These are phyloP conservation scores for Citrus medica DNA, from an alignment of 345 rosid species.

Conservation along the genomic window DNA sequence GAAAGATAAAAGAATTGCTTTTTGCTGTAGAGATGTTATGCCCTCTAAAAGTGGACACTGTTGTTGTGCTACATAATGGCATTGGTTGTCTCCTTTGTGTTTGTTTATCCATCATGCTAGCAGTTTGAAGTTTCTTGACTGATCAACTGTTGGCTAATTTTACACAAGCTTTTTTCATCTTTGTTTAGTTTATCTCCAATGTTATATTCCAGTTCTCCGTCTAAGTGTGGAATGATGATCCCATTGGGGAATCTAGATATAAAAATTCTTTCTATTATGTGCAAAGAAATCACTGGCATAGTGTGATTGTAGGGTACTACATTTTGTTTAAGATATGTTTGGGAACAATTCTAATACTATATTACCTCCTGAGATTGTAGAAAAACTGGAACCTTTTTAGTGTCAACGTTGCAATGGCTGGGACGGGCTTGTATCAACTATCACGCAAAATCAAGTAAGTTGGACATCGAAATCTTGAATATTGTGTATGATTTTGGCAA, in stretches of 20 bases:
- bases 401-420: conserved; percentile 36
- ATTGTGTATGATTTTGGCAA: not conserved
- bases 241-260: too few relatives aligned
- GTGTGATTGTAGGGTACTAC: not conserved
- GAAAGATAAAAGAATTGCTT: not conserved
- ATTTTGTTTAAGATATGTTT: not conserved
- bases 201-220: not conserved
- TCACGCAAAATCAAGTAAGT: conserved; percentile 40
- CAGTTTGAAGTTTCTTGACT: not conserved
- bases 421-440: conserved; percentile 40
- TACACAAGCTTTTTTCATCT: not conserved
- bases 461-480: not conserved
- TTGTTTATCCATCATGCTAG: not conserved
- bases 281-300: not conserved
- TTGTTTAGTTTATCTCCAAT: not conserved
- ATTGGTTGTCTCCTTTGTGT: not conserved
- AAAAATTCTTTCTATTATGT: not conserved
- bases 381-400: conserved; percentile 49
- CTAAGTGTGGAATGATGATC: too few relatives aligned
- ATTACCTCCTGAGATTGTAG: conserved; percentile 14
- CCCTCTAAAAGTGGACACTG: not conserved
- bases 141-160: not conserved
- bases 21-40: not conserved
- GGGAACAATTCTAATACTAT: not conserved
- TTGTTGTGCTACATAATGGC: not conserved